phyloP scores from a whole-genome alignment of 2,329 filamentous ascomycete genomes.

The Aspergillus luchuensis region DNA sequence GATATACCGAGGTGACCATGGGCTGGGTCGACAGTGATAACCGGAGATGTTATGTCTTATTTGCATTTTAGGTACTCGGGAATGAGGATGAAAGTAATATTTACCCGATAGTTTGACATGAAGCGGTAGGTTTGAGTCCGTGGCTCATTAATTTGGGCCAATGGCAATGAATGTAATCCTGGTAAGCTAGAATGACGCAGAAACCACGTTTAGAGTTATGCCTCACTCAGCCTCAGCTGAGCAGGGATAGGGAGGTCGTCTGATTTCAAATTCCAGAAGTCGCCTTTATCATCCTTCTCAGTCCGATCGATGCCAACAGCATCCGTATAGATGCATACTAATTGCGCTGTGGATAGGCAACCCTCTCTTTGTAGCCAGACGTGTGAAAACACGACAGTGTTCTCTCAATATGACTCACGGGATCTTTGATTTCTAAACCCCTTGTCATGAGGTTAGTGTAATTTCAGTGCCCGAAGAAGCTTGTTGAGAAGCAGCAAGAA shows the following conservation, averaged over 20 bases:
- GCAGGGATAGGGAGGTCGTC: background rate
- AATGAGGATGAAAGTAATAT: background rate
- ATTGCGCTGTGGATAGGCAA: background rate
- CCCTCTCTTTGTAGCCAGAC: background rate
- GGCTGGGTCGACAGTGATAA: background rate
- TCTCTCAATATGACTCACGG: background rate
- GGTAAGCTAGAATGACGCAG: conserved; percentile 15
- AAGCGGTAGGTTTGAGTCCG: conserved; percentile 2
- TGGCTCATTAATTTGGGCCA: background rate
- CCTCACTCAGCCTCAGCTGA: conserved; percentile 13
- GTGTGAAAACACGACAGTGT: background rate
- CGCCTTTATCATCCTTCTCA: background rate
- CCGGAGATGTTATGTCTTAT: background rate
- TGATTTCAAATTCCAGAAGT: background rate
- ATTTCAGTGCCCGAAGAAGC: conserved; percentile 12
- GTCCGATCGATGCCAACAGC: background rate
- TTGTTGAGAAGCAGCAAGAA: conserved; percentile 7
- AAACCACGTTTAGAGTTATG: conserved; percentile 13
- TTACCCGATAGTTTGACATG: conserved; percentile 4
- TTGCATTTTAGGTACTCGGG: background rate
- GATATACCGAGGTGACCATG: background rate
- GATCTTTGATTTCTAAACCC: background rate
- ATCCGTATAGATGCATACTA: conserved; percentile 3
- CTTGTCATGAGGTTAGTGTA: conserved; percentile 1
- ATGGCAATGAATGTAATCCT: conserved; percentile 1